These are phyloP conservation scores for Naganishia randhawae DNA, from an alignment of 768 basidiomycete species.

Conservation along the genomic window DNA sequence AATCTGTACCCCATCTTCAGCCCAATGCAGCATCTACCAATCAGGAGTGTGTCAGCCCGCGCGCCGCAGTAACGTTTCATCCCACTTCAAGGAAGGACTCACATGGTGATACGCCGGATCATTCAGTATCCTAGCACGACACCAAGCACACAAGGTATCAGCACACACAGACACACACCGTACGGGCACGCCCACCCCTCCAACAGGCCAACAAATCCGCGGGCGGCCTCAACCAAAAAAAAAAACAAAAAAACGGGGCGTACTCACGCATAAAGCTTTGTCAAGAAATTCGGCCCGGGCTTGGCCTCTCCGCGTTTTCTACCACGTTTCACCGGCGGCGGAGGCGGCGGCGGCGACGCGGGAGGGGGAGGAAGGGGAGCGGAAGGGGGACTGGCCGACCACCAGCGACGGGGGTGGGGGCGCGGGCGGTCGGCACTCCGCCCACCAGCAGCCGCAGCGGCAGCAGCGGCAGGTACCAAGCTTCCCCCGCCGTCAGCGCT, in stretches of 20 bases:
- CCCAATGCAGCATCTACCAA: conserved; percentile 84
- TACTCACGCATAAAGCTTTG: conserved; percentile 89
- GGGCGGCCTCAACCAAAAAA: neutral
- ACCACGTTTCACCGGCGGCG: neutral
- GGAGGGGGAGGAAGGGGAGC: too few species aligned
- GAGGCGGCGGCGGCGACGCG: too few species aligned
- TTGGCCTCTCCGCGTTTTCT: conserved; percentile 6
- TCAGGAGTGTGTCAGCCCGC: conserved; percentile 26
- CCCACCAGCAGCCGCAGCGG: too few species aligned
- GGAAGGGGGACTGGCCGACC: too few species aligned
- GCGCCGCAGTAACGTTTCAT: neutral
- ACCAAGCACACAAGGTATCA: too few species aligned
- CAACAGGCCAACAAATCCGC: too few species aligned
- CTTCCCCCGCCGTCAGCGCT: too few species aligned
- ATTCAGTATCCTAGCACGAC: conserved; percentile 53
- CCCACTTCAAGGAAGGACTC: conserved; percentile 22
- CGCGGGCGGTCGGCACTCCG: too few species aligned
- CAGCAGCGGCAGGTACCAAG: too few species aligned
- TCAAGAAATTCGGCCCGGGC: conserved; percentile 73
- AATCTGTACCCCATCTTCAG: conserved; percentile 86
- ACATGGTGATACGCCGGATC: conserved; percentile 82
- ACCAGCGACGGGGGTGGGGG: too few species aligned
- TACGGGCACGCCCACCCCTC: too few species aligned
- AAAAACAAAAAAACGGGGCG: conserved; percentile 2
- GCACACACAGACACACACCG: too few species aligned